Percentiles rank a stretch among this genome's conserved stretches.
These are phyloP conservation scores for Pseudotsuga menziesii DNA, from an alignment of 75 land plant species.

Conservation along the genomic window DNA sequence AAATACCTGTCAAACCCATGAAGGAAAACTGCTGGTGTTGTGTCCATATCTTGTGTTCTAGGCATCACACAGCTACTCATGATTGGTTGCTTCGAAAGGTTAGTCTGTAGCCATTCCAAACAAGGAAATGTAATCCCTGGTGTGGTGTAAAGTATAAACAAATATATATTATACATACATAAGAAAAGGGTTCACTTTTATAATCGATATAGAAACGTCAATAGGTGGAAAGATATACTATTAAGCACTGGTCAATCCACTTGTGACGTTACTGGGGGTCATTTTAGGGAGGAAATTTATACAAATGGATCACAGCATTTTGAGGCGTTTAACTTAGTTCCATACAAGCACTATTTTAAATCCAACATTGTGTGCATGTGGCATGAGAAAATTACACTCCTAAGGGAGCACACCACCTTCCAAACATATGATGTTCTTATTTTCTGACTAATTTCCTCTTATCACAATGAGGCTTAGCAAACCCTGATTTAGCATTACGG, in stretches of 20 bases:
- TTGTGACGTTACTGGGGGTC: neutral
- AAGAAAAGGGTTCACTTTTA: neutral
- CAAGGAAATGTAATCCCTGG: neutral
- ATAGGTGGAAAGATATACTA: neutral
- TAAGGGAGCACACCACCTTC: no score
- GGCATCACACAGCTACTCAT: conserved; percentile 95
- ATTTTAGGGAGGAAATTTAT: neutral
- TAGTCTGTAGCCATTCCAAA: conserved; percentile 40
- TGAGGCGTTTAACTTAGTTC: no score
- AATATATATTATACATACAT: neutral
- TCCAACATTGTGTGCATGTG: no score
- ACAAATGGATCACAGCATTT: neutral
- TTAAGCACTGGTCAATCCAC: neutral
- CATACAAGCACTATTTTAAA: no score
- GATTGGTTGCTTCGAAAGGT: conserved; percentile 37
- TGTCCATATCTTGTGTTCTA: conserved; percentile 12
- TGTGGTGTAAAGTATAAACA: neutral
- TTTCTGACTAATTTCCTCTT: no score
- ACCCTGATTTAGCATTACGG: no score
- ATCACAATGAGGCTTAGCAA: no score
- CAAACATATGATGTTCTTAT: no score
- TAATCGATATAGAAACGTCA: neutral
- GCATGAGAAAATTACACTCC: no score
- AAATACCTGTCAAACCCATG: conserved; percentile 94
- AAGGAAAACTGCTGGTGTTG: conserved; percentile 74